These are phyloP conservation scores for Sherardia arvensis DNA, from an alignment of 257 asterid genomes.

Conservation along the genomic window DNA sequence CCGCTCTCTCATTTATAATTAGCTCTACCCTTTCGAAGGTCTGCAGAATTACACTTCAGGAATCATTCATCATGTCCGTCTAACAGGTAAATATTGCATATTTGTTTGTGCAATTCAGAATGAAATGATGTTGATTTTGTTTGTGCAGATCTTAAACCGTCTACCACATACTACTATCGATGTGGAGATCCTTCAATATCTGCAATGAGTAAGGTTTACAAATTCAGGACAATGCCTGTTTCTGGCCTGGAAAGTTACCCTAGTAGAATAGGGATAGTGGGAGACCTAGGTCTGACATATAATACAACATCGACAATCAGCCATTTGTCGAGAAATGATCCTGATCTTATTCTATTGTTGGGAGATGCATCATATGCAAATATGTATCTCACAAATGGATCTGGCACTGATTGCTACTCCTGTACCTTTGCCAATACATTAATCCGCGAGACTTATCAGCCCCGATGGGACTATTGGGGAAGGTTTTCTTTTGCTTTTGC, in stretches of 20 bases:
- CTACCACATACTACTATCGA: conserved; percentile 50
- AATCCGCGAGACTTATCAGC: conserved; percentile 92
- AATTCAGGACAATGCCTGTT: conserved; percentile 75
- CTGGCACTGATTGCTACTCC: conserved; percentile 86
- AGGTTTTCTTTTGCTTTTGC: conserved; percentile 35
- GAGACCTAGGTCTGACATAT: conserved; percentile 91
- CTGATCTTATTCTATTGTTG: conserved; percentile 65
- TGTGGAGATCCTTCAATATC: conserved; percentile 80
- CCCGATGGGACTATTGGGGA: conserved; percentile 99
- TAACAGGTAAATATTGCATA: conserved; percentile 47
- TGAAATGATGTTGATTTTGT: background rate
- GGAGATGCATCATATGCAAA: conserved; percentile 87
- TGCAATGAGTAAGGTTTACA: conserved; percentile 55
- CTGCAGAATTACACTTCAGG: conserved; percentile 89
- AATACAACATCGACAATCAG: conserved; percentile 75
- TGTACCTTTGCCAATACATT: conserved; percentile 76
- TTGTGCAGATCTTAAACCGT: conserved; percentile 53
- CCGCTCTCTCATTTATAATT: conserved; percentile 55
- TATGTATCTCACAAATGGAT: conserved; percentile 79
- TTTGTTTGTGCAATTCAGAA: background rate
- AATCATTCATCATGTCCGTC: conserved; percentile 83
- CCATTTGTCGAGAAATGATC: conserved; percentile 56
- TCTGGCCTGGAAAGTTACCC: conserved; percentile 56
- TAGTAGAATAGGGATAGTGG: conserved; percentile 56
- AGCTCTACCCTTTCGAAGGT: conserved; percentile 75